phyloP scores from a whole-genome alignment of 768 basidiomycete genomes.

The Cubamyces sp. region DNA sequence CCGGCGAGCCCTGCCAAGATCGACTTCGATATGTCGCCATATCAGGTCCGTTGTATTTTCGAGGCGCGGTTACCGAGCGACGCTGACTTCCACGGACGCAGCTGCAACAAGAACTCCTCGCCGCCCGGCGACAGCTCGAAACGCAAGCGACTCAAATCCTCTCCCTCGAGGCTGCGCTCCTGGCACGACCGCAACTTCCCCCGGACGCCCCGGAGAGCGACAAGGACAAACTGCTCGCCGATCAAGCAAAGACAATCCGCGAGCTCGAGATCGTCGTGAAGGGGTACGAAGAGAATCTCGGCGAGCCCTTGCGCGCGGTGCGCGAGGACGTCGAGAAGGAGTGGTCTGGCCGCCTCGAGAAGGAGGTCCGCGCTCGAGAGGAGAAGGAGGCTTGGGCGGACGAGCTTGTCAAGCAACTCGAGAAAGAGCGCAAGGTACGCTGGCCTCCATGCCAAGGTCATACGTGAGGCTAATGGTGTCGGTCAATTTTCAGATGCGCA shows the following conservation, averaged over 20 bases:
- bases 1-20: conserved; percentile 86
- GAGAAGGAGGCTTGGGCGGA: conserved; percentile 76
- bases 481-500: conserved; percentile 45
- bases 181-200: conserved; percentile 68
- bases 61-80: conserved; percentile 1
- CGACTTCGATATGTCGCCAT: conserved; percentile 88
- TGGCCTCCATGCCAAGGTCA: background rate
- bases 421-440: conserved; percentile 74
- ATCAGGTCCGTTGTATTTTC: conserved; percentile 57
- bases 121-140: conserved; percentile 75
- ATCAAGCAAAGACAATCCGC: conserved; percentile 74
- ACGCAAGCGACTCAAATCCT: conserved; percentile 83
- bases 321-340: conserved; percentile 77
- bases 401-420: conserved; percentile 74
- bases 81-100: conserved; percentile 31
- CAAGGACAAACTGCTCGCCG: conserved; percentile 74
- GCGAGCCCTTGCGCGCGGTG: conserved; percentile 66
- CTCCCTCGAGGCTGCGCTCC: conserved; percentile 77
- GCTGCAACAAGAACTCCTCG: conserved; percentile 88
- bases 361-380: conserved; percentile 60
- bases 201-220: conserved; percentile 68
- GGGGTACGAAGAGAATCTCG: conserved; percentile 75
- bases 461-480: conserved; percentile 1
- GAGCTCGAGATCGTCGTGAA: conserved; percentile 76
- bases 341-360: conserved; percentile 63